phyloP scores from a whole-genome alignment of 768 basidiomycete genomes.

The Megacollybia marginata region DNA sequence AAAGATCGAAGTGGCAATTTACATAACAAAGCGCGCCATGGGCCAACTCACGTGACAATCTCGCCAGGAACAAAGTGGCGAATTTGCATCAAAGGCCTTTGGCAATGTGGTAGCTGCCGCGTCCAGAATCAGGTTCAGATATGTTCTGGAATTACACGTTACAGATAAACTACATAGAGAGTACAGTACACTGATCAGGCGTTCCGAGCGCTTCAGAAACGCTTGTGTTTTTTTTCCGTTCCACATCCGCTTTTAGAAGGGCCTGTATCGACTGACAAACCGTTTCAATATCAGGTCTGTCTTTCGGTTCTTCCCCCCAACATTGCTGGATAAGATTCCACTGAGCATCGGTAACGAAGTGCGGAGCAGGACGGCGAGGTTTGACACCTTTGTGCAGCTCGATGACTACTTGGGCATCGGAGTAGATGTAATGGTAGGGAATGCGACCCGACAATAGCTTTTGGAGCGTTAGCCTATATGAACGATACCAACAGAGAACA shows the following conservation, averaged over 20 bases:
- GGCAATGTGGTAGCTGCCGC: too few relatives aligned
- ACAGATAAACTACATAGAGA: too few relatives aligned
- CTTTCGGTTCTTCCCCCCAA: conserved; percentile 25
- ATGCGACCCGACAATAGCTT: conserved; percentile 28
- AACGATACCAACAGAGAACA: neutral
- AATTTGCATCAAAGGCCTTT: too few relatives aligned
- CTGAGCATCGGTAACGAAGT: conserved; percentile 29
- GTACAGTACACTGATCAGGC: too few relatives aligned
- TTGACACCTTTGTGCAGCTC: conserved; percentile 32
- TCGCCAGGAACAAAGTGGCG: too few relatives aligned
- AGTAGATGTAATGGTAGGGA: conserved; percentile 32
- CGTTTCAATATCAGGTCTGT: conserved; percentile 23
- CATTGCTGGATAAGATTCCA: conserved; percentile 35
- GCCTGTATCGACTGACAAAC: conserved; percentile 12
- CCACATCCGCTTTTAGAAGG: conserved; percentile 14
- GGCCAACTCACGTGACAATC: too few relatives aligned
- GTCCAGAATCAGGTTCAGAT: too few relatives aligned
- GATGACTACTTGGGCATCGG: conserved; percentile 33
- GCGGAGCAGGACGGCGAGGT: conserved; percentile 29
- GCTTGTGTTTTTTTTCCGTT: neutral
- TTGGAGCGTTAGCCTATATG: neutral
- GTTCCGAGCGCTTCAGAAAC: too few relatives aligned
- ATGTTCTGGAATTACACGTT: too few relatives aligned
- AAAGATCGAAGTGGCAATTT: too few relatives aligned
- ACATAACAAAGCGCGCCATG: too few relatives aligned